A percentile compares a stretch with the other conserved stretches of the same genome.
Evolutionary conservation across 306 rosid species (phyloP).

Genomic region (Prunus fruticosa): DNA sequence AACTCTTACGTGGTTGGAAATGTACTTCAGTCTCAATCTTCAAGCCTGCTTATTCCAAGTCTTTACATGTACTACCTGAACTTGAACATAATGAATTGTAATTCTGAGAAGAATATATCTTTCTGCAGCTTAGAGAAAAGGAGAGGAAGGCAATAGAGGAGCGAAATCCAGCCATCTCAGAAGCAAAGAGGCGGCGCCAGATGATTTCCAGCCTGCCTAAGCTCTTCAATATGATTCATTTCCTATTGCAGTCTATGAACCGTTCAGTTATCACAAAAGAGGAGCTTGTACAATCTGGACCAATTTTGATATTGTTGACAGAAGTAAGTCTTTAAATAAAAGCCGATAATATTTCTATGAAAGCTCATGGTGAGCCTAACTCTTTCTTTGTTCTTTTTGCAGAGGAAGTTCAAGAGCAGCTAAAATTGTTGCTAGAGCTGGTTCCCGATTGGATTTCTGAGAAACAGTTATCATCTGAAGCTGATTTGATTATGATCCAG

Average conservation of each 20-base stretch:
- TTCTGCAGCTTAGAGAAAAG: slow-evolving; percentile 68
- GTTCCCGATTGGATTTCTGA: slow-evolving; percentile 84
- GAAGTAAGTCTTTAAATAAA: slow-evolving; percentile 41
- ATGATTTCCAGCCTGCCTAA: slow-evolving; percentile 70
- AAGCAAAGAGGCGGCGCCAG: slow-evolving; percentile 63
- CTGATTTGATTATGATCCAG: slow-evolving; percentile 52
- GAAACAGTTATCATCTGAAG: slow-evolving; percentile 47
- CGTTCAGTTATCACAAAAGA: slow-evolving; percentile 58
- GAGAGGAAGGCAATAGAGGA: slow-evolving; percentile 69
- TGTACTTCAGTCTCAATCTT: too few species aligned
- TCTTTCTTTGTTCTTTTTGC: slow-evolving; percentile 5
- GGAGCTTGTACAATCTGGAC: slow-evolving; percentile 63
- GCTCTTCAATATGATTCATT: slow-evolving; percentile 65
- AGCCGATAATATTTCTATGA: not conserved
- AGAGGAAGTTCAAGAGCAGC: slow-evolving; percentile 82
- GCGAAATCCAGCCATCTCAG: slow-evolving; percentile 63
- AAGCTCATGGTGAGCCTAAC: slow-evolving; percentile 26
- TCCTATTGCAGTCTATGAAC: slow-evolving; percentile 49
- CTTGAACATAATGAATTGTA: not conserved
- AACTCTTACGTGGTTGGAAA: not conserved
- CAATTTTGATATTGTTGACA: slow-evolving; percentile 49
- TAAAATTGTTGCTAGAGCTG: slow-evolving; percentile 59
- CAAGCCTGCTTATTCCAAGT: not conserved
- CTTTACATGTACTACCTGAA: not conserved
- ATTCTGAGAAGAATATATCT: slow-evolving; percentile 18